These are phyloP conservation scores for Ustilago cynodontis DNA, from an alignment of 1,284 basidiomycete genomes.

Conservation along the genomic window DNA sequence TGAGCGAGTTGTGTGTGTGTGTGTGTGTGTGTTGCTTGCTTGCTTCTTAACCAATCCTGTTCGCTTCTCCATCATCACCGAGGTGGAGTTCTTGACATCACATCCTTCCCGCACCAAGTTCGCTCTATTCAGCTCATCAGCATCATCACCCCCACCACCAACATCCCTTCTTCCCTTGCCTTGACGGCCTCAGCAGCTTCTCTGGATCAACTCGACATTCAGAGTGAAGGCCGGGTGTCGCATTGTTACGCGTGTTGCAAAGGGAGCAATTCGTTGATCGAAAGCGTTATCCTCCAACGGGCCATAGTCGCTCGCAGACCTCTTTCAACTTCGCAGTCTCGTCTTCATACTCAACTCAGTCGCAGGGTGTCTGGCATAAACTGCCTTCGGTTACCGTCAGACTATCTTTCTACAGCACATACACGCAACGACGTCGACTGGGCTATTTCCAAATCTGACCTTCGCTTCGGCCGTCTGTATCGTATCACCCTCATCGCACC, in stretches of 20 bases:
- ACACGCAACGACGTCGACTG: not conserved
- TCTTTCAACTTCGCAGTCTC: not conserved
- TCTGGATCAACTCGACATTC: not conserved
- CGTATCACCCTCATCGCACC: not conserved
- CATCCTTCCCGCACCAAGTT: not conserved
- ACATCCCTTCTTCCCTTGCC: not conserved
- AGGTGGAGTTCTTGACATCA: conserved; percentile 5
- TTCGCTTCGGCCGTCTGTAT: not conserved
- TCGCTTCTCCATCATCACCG: conserved; percentile 4
- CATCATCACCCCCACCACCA: not conserved
- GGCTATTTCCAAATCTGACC: not conserved
- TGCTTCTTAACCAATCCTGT: not conserved
- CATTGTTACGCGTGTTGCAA: not conserved
- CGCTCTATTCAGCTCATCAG: conserved; percentile 6
- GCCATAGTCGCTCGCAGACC: not conserved
- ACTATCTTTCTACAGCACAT: not conserved
- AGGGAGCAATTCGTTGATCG: not conserved
- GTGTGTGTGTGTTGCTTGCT: too few relatives aligned
- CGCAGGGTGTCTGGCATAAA: too few relatives aligned
- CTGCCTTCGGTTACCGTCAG: not conserved
- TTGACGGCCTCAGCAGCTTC: not conserved
- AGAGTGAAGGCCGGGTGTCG: not conserved
- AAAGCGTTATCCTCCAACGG: not conserved
- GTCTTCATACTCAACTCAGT: not conserved
- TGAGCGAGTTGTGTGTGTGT: not conserved